phyloP scores from a whole-genome alignment of 2,329 filamentous ascomycete genomes.

The Xylariaceae sp. region DNA sequence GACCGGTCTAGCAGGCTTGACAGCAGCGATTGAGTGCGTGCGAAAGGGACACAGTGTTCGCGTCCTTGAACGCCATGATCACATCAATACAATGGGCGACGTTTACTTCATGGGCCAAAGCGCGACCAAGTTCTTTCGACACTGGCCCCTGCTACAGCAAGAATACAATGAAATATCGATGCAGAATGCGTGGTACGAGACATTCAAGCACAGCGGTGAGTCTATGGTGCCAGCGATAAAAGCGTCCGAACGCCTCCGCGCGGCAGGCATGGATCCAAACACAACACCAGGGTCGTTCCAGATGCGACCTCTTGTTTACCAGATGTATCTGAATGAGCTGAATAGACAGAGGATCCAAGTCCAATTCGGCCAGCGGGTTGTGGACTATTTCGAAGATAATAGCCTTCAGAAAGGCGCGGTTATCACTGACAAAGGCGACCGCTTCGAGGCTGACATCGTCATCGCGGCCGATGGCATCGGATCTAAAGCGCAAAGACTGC shows the following conservation, averaged over 20 bases:
- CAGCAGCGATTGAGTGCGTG: constrained; percentile 57
- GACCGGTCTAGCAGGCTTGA: constrained; percentile 57
- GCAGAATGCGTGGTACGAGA: constrained; percentile 52
- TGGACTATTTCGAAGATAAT: constrained; percentile 48
- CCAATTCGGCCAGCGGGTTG: constrained; percentile 43
- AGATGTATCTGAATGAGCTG: constrained; percentile 50
- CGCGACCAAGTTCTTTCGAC: constrained; percentile 51
- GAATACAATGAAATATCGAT: constrained; percentile 50
- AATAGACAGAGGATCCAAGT: constrained; percentile 45
- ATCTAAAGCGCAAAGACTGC: constrained; percentile 41
- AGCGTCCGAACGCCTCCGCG: constrained; percentile 46
- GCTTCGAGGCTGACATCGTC: constrained; percentile 44
- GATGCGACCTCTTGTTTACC: constrained; percentile 52
- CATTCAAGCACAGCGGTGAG: constrained; percentile 50
- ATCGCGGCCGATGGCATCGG: constrained; percentile 47
- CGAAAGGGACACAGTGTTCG: constrained; percentile 54
- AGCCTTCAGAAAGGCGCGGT: constrained; percentile 39
- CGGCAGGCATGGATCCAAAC: constrained; percentile 34
- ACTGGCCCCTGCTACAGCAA: constrained; percentile 49
- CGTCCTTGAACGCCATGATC: constrained; percentile 44
- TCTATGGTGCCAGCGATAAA: constrained; percentile 44
- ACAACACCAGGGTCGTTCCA: constrained; percentile 52
- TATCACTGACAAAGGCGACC: constrained; percentile 46
- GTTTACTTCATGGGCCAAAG: constrained; percentile 59
- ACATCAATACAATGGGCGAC: constrained; percentile 52